Conservation (phyloP, 2,329 filamentous ascomycete genomes). For the Coniochaeta pulveracea region DNA sequence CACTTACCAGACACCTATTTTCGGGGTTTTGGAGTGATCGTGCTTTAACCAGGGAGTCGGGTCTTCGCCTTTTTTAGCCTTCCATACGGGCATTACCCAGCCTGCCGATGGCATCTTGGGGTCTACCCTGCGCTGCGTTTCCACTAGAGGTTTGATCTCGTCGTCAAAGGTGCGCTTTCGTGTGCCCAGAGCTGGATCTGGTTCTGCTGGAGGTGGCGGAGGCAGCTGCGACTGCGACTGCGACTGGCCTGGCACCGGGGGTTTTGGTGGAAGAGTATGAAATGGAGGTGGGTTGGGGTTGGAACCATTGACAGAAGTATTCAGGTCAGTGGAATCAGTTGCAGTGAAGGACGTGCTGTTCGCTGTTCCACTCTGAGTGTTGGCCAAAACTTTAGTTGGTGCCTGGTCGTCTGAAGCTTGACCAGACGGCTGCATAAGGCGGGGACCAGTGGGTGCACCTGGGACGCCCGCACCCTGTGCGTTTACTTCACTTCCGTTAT, state of each 20-base stretch:
- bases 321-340: too few relatives aligned
- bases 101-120: slow-evolving; percentile 38
- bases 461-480: neutral
- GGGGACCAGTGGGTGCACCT: slow-evolving; percentile 5
- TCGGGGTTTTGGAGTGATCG: slow-evolving; percentile 41
- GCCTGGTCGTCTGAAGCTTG: slow-evolving; percentile 6
- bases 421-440: neutral
- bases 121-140: slow-evolving; percentile 38
- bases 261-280: too few relatives aligned
- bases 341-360: too few relatives aligned
- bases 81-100: slow-evolving; percentile 41
- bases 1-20: slow-evolving; percentile 47
- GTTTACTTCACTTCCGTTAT: slow-evolving; percentile 2
- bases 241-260: too few relatives aligned
- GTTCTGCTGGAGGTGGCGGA: too few relatives aligned
- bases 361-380: too few relatives aligned
- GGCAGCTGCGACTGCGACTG: too few relatives aligned
- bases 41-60: slow-evolving; percentile 51
- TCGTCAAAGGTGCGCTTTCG: slow-evolving; percentile 69
- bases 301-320: too few relatives aligned
- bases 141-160: slow-evolving; percentile 47
- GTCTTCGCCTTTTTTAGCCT: slow-evolving; percentile 25
- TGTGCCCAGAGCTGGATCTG: slow-evolving; percentile 48
- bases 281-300: too few relatives aligned
- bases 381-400: too few relatives aligned